Conservation (phyloP, 2,329 filamentous ascomycete genomes). For the Verticillium albo-atrum region DNA sequence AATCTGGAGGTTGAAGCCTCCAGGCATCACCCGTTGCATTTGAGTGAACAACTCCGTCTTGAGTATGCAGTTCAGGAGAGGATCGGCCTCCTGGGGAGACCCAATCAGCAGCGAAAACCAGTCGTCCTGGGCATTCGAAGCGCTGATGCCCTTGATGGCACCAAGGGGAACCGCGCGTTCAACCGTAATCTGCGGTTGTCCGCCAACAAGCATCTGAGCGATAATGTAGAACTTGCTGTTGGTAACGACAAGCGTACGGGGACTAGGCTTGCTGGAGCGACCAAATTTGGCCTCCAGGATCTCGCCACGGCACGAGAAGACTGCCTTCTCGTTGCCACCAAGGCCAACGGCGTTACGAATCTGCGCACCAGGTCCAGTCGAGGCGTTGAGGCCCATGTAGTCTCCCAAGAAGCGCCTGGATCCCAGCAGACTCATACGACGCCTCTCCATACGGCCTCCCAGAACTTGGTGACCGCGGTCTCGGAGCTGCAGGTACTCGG, state of each 20-base stretch:
- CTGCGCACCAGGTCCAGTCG: conserved; percentile 72
- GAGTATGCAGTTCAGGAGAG: conserved; percentile 87
- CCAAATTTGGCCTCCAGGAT: conserved; percentile 91
- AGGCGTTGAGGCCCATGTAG: conserved; percentile 84
- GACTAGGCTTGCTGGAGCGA: conserved; percentile 88
- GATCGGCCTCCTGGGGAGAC: conserved; percentile 88
- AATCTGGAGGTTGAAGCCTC: conserved; percentile 77
- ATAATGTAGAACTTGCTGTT: conserved; percentile 85
- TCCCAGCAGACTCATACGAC: conserved; percentile 85
- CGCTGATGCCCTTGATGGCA: conserved; percentile 81
- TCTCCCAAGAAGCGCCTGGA: conserved; percentile 92
- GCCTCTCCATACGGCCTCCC: conserved; percentile 80
- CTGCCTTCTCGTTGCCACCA: conserved; percentile 64
- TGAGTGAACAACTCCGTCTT: conserved; percentile 98
- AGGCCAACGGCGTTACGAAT: conserved; percentile 73
- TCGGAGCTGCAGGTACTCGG: conserved; percentile 82
- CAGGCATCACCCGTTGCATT: conserved; percentile 73
- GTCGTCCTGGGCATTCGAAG: conserved; percentile 81
- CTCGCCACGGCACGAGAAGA: conserved; percentile 92
- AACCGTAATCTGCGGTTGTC: conserved; percentile 65
- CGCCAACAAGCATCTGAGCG: conserved; percentile 76
- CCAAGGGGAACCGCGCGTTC: conserved; percentile 81
- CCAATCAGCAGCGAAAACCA: conserved; percentile 93
- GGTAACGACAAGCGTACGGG: conserved; percentile 80
- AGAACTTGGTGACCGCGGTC: conserved; percentile 84